Conservation (phyloP, 2,329 filamentous ascomycete species). For the Ascosphaera aggregata region DNA sequence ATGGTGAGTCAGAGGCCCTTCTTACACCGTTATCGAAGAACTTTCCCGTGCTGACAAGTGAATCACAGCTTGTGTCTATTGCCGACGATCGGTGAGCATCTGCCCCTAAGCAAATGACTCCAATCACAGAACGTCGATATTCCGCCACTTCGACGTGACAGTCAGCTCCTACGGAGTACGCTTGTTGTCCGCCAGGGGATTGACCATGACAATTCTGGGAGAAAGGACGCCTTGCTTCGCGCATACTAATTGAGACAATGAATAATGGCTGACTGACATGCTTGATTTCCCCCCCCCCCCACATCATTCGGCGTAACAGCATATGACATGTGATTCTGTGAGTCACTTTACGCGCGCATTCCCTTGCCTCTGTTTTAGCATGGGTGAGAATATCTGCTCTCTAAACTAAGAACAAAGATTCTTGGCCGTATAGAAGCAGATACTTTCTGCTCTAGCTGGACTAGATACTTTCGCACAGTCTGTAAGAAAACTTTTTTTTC, state of each 20-base stretch:
- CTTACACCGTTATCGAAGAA: constrained; percentile 7
- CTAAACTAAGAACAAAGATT: background rate
- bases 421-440: background rate
- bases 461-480: background rate
- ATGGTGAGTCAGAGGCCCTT: constrained; percentile 36
- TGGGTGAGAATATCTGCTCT: background rate
- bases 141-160: background rate
- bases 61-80: constrained; percentile 60
- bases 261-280: constrained; percentile 2
- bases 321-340: constrained; percentile 87
- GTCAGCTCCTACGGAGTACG: background rate
- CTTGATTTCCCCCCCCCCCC: constrained; percentile 14
- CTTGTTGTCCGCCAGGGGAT: background rate
- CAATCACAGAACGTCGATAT: background rate
- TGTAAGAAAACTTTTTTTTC: background rate
- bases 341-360: constrained; percentile 15
- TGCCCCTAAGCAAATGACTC: background rate
- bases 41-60: constrained; percentile 14
- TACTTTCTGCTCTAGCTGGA: background rate
- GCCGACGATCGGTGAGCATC: constrained; percentile 65
- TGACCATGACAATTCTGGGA: background rate
- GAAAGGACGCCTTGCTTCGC: too few relatives aligned
- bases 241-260: background rate
- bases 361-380: constrained; percentile 9
- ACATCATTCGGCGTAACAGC: constrained; percentile 42